Percentiles rank a stretch among this genome's conserved stretches.
phyloP scores from a whole-genome alignment of 306 rosid species.

The Pyrus betulifolia region DNA sequence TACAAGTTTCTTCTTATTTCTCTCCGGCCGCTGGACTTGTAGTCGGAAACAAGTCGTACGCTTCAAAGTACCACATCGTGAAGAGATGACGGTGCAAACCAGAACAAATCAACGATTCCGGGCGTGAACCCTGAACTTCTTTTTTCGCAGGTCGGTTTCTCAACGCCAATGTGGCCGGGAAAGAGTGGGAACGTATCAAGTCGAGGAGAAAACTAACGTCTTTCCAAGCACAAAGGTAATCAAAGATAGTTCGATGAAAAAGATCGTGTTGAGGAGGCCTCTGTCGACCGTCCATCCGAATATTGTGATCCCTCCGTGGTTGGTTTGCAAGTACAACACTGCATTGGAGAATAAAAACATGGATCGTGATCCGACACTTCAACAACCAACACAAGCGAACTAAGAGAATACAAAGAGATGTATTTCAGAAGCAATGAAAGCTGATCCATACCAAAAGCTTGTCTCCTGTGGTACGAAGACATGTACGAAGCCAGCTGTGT shows the following conservation, averaged over 20 bases:
- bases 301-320: conserved; percentile 75
- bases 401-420: not conserved
- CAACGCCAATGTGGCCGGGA: not conserved
- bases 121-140: not conserved
- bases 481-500: conserved; percentile 50
- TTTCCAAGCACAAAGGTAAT: conserved; percentile 69
- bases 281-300: conserved; percentile 85
- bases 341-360: conserved; percentile 24
- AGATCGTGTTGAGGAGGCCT: conserved; percentile 65
- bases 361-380: no score
- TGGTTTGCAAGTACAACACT: conserved; percentile 75
- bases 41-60: not conserved
- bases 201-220: conserved; percentile 34
- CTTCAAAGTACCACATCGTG: no score
- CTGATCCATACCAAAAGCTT: conserved; percentile 62
- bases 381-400: no score
- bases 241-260: conserved; percentile 57
- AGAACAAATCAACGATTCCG: not conserved
- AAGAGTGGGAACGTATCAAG: not conserved
- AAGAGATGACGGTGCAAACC: not conserved
- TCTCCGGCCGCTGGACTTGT: not conserved
- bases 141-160: not conserved
- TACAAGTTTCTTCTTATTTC: not conserved
- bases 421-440: not conserved
- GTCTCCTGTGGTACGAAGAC: conserved; percentile 73